A percentile compares a stretch with the other conserved stretches of the same genome.
phyloP scores from a whole-genome alignment of 2,329 filamentous ascomycete genomes.

The Fusarium transvaalense region DNA sequence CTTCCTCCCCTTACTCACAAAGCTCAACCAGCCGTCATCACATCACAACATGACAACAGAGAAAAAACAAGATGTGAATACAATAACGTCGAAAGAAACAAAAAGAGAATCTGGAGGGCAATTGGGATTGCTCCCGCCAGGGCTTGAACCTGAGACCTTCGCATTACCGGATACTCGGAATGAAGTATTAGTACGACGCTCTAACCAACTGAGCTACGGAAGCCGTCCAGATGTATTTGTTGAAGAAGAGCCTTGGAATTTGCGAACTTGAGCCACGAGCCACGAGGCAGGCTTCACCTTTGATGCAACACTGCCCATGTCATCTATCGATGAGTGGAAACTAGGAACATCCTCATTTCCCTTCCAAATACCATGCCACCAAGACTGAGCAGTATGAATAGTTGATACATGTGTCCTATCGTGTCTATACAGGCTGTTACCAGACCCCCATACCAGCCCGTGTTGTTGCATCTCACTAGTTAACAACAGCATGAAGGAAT shows the following conservation, averaged over 20 bases:
- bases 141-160: slow-evolving; percentile 38
- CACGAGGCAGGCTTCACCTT: not conserved
- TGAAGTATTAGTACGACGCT: slow-evolving; percentile 35
- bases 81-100: not conserved
- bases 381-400: no score
- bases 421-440: no score
- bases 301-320: no score
- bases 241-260: not conserved
- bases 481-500: no score
- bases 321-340: no score
- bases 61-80: not conserved
- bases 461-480: no score
- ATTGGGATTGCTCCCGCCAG: slow-evolving; percentile 36
- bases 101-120: slow-evolving; percentile 32
- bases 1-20: no score
- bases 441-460: no score
- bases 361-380: no score
- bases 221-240: not conserved
- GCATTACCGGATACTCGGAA: slow-evolving; percentile 25
- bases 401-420: no score
- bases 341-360: no score
- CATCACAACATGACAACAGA: not conserved
- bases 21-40: no score
- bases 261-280: not conserved
- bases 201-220: slow-evolving; percentile 38